A percentile compares a stretch with the other conserved stretches of the same genome.
These are phyloP conservation scores for Chrysophaeum taylorii DNA, from an alignment of 352 stramenopile species.

Conservation along the genomic window DNA sequence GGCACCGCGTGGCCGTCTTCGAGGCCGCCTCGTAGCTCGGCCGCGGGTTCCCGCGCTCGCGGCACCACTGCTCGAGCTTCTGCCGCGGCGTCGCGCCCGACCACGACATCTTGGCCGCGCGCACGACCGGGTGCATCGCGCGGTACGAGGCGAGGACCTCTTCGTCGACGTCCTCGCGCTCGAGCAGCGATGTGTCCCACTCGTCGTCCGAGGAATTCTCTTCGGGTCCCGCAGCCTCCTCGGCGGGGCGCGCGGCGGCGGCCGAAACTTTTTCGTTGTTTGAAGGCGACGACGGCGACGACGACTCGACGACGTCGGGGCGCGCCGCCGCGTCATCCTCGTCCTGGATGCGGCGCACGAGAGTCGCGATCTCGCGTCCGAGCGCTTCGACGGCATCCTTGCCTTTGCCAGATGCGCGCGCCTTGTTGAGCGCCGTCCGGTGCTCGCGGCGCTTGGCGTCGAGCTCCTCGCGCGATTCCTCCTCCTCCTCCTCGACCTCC, in stretches of 20 bases:
- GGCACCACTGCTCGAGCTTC: constrained; percentile 70
- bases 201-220: background rate
- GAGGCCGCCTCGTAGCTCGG: constrained; percentile 33
- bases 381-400: background rate
- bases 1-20: background rate
- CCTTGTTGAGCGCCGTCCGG: background rate
- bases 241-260: background rate
- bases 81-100: constrained; percentile 62
- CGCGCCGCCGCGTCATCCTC: background rate
- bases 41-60: constrained; percentile 62
- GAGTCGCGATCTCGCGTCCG: background rate
- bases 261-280: background rate
- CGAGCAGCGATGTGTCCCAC: too few relatives aligned
- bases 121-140: background rate
- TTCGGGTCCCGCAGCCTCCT: too few relatives aligned
- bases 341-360: too few relatives aligned
- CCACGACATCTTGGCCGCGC: constrained; percentile 9
- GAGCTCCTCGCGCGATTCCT: background rate
- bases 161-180: background rate
- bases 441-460: background rate
- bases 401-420: background rate
- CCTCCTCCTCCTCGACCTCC: background rate
- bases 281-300: background rate
- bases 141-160: background rate
- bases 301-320: background rate